Base-by-base conservation (phyloP, 371 early-diverging fungal species). In the Apophysomyces trapeziformis region DNA sequence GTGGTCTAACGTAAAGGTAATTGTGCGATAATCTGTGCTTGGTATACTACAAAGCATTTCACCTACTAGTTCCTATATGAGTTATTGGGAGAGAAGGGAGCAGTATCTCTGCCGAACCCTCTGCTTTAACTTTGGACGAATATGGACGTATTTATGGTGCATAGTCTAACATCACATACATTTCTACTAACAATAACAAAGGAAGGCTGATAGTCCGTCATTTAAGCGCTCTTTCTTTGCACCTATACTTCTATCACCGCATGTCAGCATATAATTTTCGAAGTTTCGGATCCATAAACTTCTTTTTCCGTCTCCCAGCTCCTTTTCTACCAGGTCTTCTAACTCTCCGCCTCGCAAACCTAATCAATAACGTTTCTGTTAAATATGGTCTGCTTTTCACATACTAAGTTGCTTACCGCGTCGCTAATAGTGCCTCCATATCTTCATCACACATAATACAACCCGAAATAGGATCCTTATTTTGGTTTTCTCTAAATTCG, bases 401-500 rank as follows among this genome's bases (percentile, higher is more conserved):
- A 2, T 2, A 26, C 32, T 26, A 26, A 26, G 32, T 26, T 44
- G 26, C 16, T 37, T 68, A 78, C 76, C 77, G 70, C 18, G 79
- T 83, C 38, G 75, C 73, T 16, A 85, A 57, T 14, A 85, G 59
- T 7, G 57, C 60, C 16, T 76, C 80, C 47, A 82, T 76, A 35
- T 82, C 85, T 37, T 80, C 82, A 63, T 81, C 84, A 61, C 84
- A 84, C 58, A 80, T 67, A n/a, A 85, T 65, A 44, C 85, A 85
- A 0, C 79, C 82, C 8, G 45, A 54, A 35, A 80, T 44, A 32
- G 82, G 76, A 16, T 68, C 68, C 38, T 66, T 71, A 43, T 71
- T 77, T 68, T 82, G 77, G 41, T 85, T 85, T 65, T 83, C 77
- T 35, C 83, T 71, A 38, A 84, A 85, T 12, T 77, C 77, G 4